A percentile compares a stretch with the other conserved stretches of the same genome.
Evolutionary conservation across 306 rosid genomes (phyloP).

Genomic region (Ormosia semicastrata): DNA sequence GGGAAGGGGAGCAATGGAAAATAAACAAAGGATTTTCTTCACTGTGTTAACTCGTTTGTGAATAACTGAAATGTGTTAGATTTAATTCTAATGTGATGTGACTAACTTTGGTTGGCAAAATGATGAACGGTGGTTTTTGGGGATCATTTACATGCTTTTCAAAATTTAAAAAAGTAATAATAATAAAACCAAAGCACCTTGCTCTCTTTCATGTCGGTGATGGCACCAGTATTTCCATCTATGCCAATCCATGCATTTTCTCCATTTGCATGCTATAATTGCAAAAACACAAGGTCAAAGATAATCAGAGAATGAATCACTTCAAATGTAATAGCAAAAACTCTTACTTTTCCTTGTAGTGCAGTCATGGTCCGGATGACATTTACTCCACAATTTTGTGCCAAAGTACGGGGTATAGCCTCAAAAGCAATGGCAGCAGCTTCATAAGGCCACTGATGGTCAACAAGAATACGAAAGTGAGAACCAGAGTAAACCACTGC

Average conservation of each 20-base stretch:
- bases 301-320: neutral
- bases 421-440: slow-evolving; percentile 77
- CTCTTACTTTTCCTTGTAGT: slow-evolving; percentile 66
- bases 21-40: neutral
- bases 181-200: slow-evolving; percentile 45
- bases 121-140: neutral
- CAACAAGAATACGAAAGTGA: neutral
- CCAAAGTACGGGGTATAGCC: slow-evolving; percentile 80
- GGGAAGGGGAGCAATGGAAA: neutral
- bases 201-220: slow-evolving; percentile 66
- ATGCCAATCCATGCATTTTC: slow-evolving; percentile 81
- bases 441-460: slow-evolving; percentile 75
- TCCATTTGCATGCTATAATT: slow-evolving; percentile 62
- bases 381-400: slow-evolving; percentile 80
- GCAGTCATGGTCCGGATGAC: slow-evolving; percentile 74
- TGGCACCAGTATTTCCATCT: slow-evolving; percentile 67
- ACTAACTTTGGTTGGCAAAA: neutral
- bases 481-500: neutral
- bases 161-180: neutral
- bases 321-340: neutral
- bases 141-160: neutral
- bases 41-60: neutral
- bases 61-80: neutral
- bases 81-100: neutral
- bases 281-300: neutral